Base-by-base conservation (phyloP, 1,284 basidiomycete species). In the Irpex sp. region DNA sequence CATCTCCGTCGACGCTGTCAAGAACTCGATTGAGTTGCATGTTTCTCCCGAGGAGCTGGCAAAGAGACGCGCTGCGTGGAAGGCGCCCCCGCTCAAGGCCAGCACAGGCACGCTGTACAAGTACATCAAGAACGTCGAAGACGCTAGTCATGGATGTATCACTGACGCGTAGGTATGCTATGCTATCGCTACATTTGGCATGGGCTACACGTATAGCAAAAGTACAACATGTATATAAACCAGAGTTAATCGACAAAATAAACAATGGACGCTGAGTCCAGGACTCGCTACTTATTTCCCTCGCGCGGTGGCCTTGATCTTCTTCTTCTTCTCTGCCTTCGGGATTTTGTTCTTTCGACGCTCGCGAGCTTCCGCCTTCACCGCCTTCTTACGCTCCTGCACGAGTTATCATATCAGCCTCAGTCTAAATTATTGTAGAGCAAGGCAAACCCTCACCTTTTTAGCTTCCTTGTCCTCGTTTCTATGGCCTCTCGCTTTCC, bases 391-490 rank as follows among this genome's bases (percentile, higher is more conserved):
- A 8, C 96, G 87, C 75, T 95, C 93, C 93, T 96, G 73, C 31
- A 58, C 13, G 47, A 9, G 59, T 57, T 60, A 52, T 59, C 11
- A 61, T 57, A 51, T 56, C 47, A 34, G 62, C 31, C 38, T 59
- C 58, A 64, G 54, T 62, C 55, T 40, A 51, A 64, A 58, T 49
- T 55, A 60, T 48, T 5, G 21, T 3, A 21, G 13, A n/a, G 44
- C 49, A 51, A 48, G 36, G 36, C 11, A 48, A 26, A 40, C 11
- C 71, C 77, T 38, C 66, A 92, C 94, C 87, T 93, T 97, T 78
- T 97, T 98, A 1, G 83, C 87, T n/a, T 95, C 93, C 65, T 86
- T 87, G 75, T 97, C 94, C 78, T 97, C 96, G 70, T 95, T 89
- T 65, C 92, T 85, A 77, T 96, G 94, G 0, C 96, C 95, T 68